phyloP scores from a whole-genome alignment of 2,329 filamentous ascomycete genomes.

The Colletotrichum echinochloae region DNA sequence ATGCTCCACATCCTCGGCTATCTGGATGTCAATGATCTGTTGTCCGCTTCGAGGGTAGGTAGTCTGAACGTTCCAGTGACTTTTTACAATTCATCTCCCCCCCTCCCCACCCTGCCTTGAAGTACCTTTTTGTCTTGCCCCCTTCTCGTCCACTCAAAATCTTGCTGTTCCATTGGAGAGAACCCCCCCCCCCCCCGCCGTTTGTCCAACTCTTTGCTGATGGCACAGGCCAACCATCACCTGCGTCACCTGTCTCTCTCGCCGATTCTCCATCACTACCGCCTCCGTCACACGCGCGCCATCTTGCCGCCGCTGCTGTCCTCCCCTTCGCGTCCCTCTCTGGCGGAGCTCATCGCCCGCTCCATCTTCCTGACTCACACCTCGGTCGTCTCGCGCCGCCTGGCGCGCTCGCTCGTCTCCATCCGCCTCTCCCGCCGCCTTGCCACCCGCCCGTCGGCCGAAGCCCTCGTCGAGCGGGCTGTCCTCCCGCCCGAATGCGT shows the following conservation, averaged over 20 bases:
- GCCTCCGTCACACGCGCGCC: constrained; percentile 67
- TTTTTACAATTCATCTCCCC: not conserved
- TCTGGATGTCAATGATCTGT: constrained; percentile 68
- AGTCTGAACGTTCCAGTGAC: constrained; percentile 20
- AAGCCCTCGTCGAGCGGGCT: constrained; percentile 70
- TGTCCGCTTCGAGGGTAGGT: constrained; percentile 68
- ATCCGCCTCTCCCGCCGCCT: constrained; percentile 74
- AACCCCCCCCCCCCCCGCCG: not conserved
- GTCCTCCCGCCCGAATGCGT: constrained; percentile 76
- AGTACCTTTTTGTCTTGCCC: not conserved
- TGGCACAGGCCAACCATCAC: constrained; percentile 67
- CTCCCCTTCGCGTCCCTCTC: constrained; percentile 68
- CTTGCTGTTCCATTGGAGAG: constrained; percentile 8
- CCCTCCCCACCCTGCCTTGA: not conserved
- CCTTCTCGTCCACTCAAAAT: not conserved
- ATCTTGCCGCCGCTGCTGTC: constrained; percentile 67
- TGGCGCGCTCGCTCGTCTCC: constrained; percentile 72
- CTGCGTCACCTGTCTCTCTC: constrained; percentile 72
- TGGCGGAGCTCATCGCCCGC: constrained; percentile 71
- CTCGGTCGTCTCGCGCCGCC: constrained; percentile 71
- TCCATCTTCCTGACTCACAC: constrained; percentile 77
- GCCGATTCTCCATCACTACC: constrained; percentile 73
- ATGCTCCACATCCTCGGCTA: constrained; percentile 67
- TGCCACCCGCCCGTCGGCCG: constrained; percentile 68
- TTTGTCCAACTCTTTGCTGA: constrained; percentile 35